Base-by-base conservation (phyloP, 2,329 filamentous ascomycete genomes). In the Fusarium sp. region DNA sequence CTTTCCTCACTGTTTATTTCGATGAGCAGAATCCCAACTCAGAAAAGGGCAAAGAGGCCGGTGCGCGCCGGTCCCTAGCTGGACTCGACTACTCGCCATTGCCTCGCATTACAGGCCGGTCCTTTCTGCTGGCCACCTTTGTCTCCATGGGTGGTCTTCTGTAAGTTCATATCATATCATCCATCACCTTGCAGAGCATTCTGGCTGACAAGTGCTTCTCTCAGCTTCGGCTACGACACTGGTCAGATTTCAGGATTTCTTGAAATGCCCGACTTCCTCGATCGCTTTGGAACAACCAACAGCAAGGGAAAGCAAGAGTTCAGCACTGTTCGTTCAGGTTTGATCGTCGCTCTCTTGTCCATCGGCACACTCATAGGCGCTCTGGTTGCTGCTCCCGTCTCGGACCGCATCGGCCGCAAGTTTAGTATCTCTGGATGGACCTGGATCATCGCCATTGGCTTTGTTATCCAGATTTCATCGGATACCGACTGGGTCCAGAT, bases 381-480 rank as follows among this genome's bases (percentile, higher is more conserved):
- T 7, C 74, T 90, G 1, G 67, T 80, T 25, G 83, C 82, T n/a
- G 87, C 87, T 1, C 85, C 85, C 3, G 76, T 91, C 11, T 85
- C 88, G n/a, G 88, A 91, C 68, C 80, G 76, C 13, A 79, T 91
- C 47, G 89, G 89, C 19, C 85, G 89, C 44, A 83, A 84, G 40
- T 78, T 81, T 41, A 86, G 85, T 31, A 90, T 91, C 55, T 83
- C 84, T 2, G 76, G 83, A 51, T 88, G 86, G 76, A 83, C 83
- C 54, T 74, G 87, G 52, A 79, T 90, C 46, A 86, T 86, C 65
- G 84, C 83, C 34, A 71, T 90, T 22, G 89, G 89, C 22, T 89
- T 90, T 64, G 79, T 91, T n/a, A 83, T 91, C 15, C 86, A 90
- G 67, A 86, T 90, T 54, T 80, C 87, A 0, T 79, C 88, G 0